These are phyloP conservation scores for Lepidium didymum DNA, from an alignment of 345 rosid species.

Conservation along the genomic window DNA sequence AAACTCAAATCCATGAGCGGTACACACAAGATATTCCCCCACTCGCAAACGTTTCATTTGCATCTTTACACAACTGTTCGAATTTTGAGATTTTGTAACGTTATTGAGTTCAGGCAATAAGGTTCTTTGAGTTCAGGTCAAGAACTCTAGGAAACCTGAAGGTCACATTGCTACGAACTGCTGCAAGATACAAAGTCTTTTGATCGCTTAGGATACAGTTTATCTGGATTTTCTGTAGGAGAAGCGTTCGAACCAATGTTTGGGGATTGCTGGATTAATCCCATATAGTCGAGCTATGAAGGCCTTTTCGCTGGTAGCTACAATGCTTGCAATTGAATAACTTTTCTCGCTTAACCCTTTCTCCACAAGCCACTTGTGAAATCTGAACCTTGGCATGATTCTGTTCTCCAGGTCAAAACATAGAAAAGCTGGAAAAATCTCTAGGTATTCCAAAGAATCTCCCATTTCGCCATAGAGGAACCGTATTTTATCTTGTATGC, in stretches of 20 bases:
- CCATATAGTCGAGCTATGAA: slow-evolving; percentile 43
- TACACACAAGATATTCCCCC: background rate
- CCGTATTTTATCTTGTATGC: slow-evolving; percentile 37
- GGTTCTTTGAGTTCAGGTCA: background rate
- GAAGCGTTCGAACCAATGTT: slow-evolving; percentile 48
- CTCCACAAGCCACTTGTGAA: slow-evolving; percentile 48
- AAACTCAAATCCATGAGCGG: background rate
- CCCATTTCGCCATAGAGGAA: slow-evolving; percentile 46
- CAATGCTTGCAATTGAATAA: slow-evolving; percentile 56
- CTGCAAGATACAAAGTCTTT: background rate
- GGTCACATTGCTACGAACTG: background rate
- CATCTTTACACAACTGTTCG: background rate
- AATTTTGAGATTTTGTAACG: background rate
- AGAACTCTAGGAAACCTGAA: background rate
- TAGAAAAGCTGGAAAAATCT: slow-evolving; percentile 48
- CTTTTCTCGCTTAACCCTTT: slow-evolving; percentile 35
- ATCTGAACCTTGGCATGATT: slow-evolving; percentile 49
- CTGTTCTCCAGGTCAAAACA: slow-evolving; percentile 59
- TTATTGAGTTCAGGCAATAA: background rate
- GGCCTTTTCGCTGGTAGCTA: slow-evolving; percentile 58
- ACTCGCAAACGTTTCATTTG: background rate
- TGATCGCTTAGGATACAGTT: background rate
- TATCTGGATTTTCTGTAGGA: slow-evolving; percentile 17
- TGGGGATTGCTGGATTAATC: slow-evolving; percentile 64
- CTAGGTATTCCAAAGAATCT: slow-evolving; percentile 37